phyloP scores from a whole-genome alignment of 495 filamentous ascomycete species.

The Penicillium paradoxum region DNA sequence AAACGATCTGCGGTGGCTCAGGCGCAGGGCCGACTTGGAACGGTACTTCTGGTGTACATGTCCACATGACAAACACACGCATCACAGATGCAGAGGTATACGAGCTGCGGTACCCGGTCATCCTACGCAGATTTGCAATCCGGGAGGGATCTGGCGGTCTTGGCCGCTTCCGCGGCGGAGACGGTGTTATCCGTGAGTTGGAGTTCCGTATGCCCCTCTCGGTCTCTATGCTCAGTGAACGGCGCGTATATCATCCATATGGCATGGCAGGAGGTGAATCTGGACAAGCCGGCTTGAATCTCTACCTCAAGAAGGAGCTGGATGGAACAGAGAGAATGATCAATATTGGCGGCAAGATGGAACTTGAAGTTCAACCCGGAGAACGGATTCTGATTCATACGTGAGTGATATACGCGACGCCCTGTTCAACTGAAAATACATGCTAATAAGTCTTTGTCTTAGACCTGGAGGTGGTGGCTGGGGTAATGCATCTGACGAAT shows the following conservation, averaged over 20 bases:
- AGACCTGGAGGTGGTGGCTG: constrained; percentile 25
- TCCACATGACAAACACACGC: constrained; percentile 90
- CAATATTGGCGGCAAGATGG: constrained; percentile 26
- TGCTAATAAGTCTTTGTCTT: neutral
- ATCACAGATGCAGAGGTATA: constrained; percentile 89
- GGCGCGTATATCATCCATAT: constrained; percentile 78
- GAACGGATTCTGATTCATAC: constrained; percentile 21
- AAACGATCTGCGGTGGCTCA: constrained; percentile 80
- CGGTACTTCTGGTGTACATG: constrained; percentile 77
- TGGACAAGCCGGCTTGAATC: constrained; percentile 23
- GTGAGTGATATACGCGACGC: constrained; percentile 4
- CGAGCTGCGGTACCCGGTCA: constrained; percentile 77
- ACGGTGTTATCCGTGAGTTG: constrained; percentile 33
- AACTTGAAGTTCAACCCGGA: constrained; percentile 17
- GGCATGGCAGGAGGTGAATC: constrained; percentile 64
- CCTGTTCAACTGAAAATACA: neutral
- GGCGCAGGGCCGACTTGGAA: constrained; percentile 79
- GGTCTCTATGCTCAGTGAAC: constrained; percentile 76
- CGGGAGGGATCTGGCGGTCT: constrained; percentile 57
- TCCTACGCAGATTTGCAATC: constrained; percentile 74
- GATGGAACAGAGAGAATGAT: constrained; percentile 14
- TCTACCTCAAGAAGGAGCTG: too few relatives aligned
- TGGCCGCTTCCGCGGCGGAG: constrained; percentile 29
- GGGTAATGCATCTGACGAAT: constrained; percentile 9
- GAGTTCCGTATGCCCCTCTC: constrained; percentile 53